Evolutionary conservation across 257 asterid species (phyloP), one percentile per base, ranked within the genome.

Genomic region (Henckelia pumila): DNA sequence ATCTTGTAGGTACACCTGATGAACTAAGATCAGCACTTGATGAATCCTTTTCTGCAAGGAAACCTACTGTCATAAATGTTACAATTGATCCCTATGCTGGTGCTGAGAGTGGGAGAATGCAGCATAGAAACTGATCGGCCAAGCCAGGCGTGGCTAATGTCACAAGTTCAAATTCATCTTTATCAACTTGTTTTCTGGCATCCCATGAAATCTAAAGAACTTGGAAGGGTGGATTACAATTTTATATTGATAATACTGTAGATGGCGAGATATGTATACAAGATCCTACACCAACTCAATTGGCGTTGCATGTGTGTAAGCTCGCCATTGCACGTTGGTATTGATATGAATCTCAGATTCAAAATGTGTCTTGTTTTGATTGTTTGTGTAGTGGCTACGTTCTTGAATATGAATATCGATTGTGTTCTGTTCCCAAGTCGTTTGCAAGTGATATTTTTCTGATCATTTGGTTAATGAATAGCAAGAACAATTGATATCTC

Each of bases 1-100:
- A 89, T 78, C 91, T 89, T 23, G 89, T 74, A 19, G 79, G 82
- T 33, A 92, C 96, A 26, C 97, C 95, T 0, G 95, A 84, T 63
- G 97, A 89, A 71, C 95, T 92, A 8, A 85, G 75, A 76, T 77
- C 82, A 29, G 97, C 97, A 35, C 97, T 92, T 59, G 16, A 74
- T 29, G 82, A 89, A 71, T 80, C 97, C 6, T 92, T 92, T 70
- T 67, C 88, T 6, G 87, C 88, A 5, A 77, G 85, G 75, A 86
- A 89, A 66, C 96, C 98, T 19, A 71, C 96, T 6, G 91, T 92
- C 66, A 78, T 92, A 61, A 92, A 92, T 50, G 95, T 92, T 62
- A 84, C 83, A 8, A 78, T 92, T 13, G 96, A 92, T 78, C 98
- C 98, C 5, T 87, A 78, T 65, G 98, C 98, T 49, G 96, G 98